A percentile compares a stretch with the other conserved stretches of the same genome.
These are phyloP conservation scores for Taphrina deformans DNA, from an alignment of 1,139 yeast genomes.

Conservation along the genomic window DNA sequence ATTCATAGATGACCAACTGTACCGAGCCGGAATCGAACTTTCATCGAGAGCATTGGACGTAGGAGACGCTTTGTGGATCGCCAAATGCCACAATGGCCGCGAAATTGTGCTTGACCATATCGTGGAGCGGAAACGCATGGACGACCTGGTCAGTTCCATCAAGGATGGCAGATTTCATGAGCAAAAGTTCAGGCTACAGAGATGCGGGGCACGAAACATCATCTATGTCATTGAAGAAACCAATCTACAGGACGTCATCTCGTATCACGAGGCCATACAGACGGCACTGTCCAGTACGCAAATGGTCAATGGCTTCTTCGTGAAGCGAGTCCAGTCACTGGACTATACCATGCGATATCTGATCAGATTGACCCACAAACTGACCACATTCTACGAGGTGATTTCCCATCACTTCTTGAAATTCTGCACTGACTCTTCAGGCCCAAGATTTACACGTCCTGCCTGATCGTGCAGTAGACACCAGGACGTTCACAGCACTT, in stretches of 20 bases:
- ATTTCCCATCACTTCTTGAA: too few species aligned
- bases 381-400: conserved; percentile 44
- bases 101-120: conserved; percentile 75
- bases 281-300: conserved; percentile 76
- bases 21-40: conserved; percentile 52
- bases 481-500: conserved; percentile 36
- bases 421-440: not conserved
- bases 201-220: conserved; percentile 65
- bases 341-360: conserved; percentile 75
- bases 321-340: conserved; percentile 66
- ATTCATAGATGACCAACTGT: conserved; percentile 61
- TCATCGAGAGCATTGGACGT: conserved; percentile 65
- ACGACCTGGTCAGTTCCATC: conserved; percentile 79
- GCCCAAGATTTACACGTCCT: conserved; percentile 36
- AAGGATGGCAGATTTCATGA: conserved; percentile 80
- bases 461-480: conserved; percentile 38
- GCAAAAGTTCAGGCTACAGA: conserved; percentile 73
- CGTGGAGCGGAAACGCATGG: conserved; percentile 83
- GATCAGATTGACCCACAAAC: conserved; percentile 56
- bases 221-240: conserved; percentile 84
- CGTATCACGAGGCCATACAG: conserved; percentile 64
- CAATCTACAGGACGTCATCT: conserved; percentile 49
- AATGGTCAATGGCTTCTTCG: conserved; percentile 63
- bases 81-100: conserved; percentile 59
- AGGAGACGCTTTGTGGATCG: conserved; percentile 92